phyloP scores from a whole-genome alignment of 768 basidiomycete species.

The Mycena albidolilacea region DNA sequence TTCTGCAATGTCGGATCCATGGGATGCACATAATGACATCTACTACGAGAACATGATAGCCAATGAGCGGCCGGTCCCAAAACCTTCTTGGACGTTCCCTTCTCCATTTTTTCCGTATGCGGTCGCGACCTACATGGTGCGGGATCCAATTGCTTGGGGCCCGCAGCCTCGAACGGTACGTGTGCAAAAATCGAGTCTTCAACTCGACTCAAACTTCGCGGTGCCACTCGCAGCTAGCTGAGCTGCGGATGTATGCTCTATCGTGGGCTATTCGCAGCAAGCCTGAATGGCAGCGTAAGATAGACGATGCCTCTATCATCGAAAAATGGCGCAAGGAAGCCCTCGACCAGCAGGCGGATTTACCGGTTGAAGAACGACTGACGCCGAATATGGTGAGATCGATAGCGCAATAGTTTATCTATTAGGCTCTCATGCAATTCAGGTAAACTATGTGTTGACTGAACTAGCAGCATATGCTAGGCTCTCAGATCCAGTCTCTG shows the following conservation, averaged over 20 bases:
- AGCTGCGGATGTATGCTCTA: slow-evolving; percentile 38
- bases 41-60: too few relatives aligned
- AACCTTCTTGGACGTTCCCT: slow-evolving; percentile 29
- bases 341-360: slow-evolving; percentile 19
- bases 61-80: neutral
- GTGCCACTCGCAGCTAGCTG: slow-evolving; percentile 24
- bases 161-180: slow-evolving; percentile 27
- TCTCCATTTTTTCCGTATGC: slow-evolving; percentile 16
- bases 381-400: slow-evolving; percentile 29
- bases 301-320: slow-evolving; percentile 23
- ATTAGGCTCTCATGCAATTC: neutral
- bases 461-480: slow-evolving; percentile 39
- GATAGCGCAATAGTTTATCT: neutral
- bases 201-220: neutral
- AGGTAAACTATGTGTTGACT: slow-evolving; percentile 41
- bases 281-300: slow-evolving; percentile 37
- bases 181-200: neutral
- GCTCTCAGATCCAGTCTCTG: slow-evolving; percentile 34
- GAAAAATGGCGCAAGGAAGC: slow-evolving; percentile 40
- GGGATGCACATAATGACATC: too few relatives aligned
- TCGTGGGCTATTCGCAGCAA: slow-evolving; percentile 40
- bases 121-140: neutral
- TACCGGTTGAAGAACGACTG: slow-evolving; percentile 11
- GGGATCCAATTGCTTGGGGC: slow-evolving; percentile 22
- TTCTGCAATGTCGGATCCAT: too few relatives aligned